These are phyloP conservation scores for Gastrolobium bilobum DNA, from an alignment of 306 rosid species.

Conservation along the genomic window DNA sequence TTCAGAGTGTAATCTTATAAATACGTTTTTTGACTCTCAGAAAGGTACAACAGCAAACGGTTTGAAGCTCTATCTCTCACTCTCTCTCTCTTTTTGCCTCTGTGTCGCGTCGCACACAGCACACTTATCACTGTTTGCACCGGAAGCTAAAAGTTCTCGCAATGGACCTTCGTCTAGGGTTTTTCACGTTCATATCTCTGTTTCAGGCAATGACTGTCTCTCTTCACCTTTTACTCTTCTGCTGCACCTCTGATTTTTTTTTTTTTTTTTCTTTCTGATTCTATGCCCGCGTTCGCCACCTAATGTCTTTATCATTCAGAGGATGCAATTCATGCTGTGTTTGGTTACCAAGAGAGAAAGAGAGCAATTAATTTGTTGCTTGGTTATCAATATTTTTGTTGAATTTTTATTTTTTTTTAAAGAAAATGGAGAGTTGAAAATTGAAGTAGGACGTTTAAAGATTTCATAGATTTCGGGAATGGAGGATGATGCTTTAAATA, in stretches of 20 bases:
- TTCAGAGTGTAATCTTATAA: constrained; percentile 48
- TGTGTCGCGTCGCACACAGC: neutral
- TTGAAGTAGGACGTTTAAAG: neutral
- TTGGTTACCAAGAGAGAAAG: too few relatives aligned
- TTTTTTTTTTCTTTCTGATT: neutral
- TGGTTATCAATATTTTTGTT: neutral
- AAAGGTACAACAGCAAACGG: constrained; percentile 50
- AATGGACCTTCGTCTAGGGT: constrained; percentile 65
- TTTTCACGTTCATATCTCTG: constrained; percentile 49
- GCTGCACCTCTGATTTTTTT: neutral
- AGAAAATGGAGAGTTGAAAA: constrained; percentile 21
- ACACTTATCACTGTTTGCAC: neutral
- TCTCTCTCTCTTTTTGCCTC: neutral
- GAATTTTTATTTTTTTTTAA: neutral
- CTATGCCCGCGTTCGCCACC: neutral
- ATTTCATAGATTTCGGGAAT: constrained; percentile 10
- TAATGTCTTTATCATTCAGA: neutral
- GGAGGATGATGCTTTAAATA: neutral
- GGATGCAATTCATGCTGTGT: neutral
- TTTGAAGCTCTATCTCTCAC: neutral
- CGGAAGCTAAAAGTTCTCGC: neutral
- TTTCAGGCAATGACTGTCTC: constrained; percentile 68
- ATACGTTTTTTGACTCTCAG: constrained; percentile 34
- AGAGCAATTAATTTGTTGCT: too few relatives aligned
- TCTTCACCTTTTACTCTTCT: neutral